Evolutionary conservation across 2,329 filamentous ascomycete species (phyloP).

Genomic region (Pseudogymnoascus sp.): DNA sequence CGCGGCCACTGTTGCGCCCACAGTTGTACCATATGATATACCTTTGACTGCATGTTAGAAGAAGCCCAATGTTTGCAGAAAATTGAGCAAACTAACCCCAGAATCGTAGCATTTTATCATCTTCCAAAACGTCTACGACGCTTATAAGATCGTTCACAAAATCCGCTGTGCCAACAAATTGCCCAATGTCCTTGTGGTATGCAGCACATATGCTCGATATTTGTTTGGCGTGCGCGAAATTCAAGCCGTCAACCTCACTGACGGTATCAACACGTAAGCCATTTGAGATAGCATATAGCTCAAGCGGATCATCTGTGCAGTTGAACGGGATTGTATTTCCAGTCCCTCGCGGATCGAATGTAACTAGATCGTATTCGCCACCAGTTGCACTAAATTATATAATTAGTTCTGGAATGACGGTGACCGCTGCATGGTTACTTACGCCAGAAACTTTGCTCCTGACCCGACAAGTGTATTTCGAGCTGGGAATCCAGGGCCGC

Average conservation of each 20-base stretch:
- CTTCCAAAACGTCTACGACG: not conserved
- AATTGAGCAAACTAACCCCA: not conserved
- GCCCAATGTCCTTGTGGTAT: not conserved
- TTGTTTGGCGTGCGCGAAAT: not conserved
- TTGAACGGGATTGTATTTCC: slow-evolving; percentile 12
- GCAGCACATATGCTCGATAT: not conserved
- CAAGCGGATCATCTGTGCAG: not conserved
- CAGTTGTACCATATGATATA: not conserved
- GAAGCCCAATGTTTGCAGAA: not conserved
- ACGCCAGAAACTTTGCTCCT: not conserved
- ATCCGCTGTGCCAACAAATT: not conserved
- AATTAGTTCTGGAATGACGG: not conserved
- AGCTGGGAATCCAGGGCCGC: not conserved
- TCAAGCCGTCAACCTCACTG: not conserved
- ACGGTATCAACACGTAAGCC: not conserved
- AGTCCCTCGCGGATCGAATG: slow-evolving; percentile 17
- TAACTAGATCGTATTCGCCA: slow-evolving; percentile 17
- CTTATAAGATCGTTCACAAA: not conserved
- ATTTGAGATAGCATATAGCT: not conserved
- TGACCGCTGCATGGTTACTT: not conserved
- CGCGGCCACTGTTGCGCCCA: not conserved
- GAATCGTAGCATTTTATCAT: not conserved
- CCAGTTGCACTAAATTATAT: slow-evolving; percentile 13
- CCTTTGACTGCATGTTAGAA: not conserved
- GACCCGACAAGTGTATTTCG: not conserved